Evolutionary conservation across 352 stramenopile genomes (phyloP).

Genomic region (Pythium rhizo-oryzae): DNA sequence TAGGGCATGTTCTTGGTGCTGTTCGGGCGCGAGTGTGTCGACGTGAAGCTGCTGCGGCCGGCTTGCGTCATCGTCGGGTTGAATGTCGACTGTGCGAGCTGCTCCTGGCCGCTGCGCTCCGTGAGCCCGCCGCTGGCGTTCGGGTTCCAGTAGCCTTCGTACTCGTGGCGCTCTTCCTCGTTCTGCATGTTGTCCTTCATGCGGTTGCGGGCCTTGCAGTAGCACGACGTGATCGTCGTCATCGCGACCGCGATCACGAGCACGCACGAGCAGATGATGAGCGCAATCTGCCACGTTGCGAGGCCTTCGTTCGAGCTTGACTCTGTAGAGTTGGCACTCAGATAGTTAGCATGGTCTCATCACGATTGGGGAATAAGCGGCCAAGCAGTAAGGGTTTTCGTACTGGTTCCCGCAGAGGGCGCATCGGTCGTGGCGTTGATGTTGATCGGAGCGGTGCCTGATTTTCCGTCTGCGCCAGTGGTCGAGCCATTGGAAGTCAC

Average conservation of each 20-base stretch:
- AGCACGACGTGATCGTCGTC: slow-evolving; percentile 28
- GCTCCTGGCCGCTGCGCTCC: slow-evolving; percentile 5
- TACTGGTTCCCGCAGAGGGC: slow-evolving; percentile 10
- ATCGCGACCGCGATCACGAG: slow-evolving; percentile 5
- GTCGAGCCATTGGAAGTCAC: slow-evolving; percentile 4
- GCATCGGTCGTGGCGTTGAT: background rate
- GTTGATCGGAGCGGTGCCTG: slow-evolving; percentile 14
- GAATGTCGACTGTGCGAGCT: slow-evolving; percentile 18
- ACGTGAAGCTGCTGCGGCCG: slow-evolving; percentile 28
- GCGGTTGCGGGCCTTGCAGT: slow-evolving; percentile 31
- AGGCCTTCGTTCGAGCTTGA: slow-evolving; percentile 14
- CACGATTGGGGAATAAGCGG: too few species aligned
- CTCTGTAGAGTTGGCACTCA: background rate
- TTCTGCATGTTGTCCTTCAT: slow-evolving; percentile 29
- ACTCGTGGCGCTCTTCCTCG: slow-evolving; percentile 23
- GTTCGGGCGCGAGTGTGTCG: slow-evolving; percentile 27
- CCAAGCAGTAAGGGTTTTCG: background rate
- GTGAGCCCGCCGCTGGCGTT: slow-evolving; percentile 3
- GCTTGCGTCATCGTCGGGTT: background rate
- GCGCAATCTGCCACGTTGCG: slow-evolving; percentile 33
- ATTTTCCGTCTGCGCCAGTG: slow-evolving; percentile 6
- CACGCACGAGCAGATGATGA: background rate
- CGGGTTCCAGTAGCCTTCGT: slow-evolving; percentile 30
- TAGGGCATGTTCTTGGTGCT: slow-evolving; percentile 25
- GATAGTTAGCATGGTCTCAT: background rate